Percentiles rank a stretch among this genome's conserved stretches.
These are phyloP conservation scores for Penicillium sp. DNA, from an alignment of 2,329 filamentous ascomycete genomes.

Conservation along the genomic window DNA sequence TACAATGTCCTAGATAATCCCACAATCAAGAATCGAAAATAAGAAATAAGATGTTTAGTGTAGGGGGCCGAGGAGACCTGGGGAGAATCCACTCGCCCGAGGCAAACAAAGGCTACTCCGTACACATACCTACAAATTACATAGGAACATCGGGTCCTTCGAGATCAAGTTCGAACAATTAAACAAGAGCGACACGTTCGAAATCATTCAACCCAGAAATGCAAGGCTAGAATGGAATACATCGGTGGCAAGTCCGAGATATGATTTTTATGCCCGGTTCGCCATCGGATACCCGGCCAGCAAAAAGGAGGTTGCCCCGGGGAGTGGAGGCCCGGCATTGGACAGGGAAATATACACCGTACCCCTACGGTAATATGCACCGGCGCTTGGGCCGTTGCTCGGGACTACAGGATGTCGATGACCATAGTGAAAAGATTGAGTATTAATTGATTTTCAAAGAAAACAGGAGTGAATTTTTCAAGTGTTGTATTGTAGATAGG, in stretches of 20 bases:
- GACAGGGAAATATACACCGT: slow-evolving; percentile 26
- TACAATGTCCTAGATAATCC: background rate
- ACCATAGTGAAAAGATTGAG: background rate
- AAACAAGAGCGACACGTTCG: background rate
- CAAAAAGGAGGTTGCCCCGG: slow-evolving; percentile 27
- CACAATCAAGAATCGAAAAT: background rate
- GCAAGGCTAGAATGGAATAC: background rate
- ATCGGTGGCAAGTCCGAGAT: slow-evolving; percentile 15
- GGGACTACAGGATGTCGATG: slow-evolving; percentile 16
- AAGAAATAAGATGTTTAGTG: background rate
- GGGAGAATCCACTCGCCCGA: slow-evolving; percentile 2
- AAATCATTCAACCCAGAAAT: background rate
- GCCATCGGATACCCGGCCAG: slow-evolving; percentile 33
- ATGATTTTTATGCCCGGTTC: slow-evolving; percentile 8
- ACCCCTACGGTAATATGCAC: slow-evolving; percentile 12
- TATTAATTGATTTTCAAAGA: background rate
- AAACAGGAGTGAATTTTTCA: background rate
- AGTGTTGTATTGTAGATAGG: background rate
- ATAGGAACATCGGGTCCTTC: background rate
- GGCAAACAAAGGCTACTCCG: background rate
- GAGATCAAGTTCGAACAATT: background rate
- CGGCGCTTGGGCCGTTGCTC: slow-evolving; percentile 23
- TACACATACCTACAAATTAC: too few relatives aligned
- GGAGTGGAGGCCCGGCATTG: slow-evolving; percentile 20
- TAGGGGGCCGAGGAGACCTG: background rate